Conservation (phyloP, 2,329 filamentous ascomycete species). For the Moelleriella libera region DNA sequence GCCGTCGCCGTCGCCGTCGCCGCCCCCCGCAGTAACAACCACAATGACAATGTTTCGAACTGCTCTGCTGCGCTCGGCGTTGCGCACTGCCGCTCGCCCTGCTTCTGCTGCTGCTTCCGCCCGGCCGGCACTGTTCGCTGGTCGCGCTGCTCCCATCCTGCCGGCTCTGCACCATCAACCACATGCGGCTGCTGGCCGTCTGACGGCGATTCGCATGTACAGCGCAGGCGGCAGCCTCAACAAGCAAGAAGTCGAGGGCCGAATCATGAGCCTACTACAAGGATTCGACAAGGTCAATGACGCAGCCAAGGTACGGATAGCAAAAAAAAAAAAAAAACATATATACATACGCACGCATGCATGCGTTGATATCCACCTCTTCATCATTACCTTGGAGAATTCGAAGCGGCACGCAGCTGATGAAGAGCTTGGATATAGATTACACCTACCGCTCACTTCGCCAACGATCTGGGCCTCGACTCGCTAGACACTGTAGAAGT, state of each 20-base stretch:
- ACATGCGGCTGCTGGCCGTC: too few relatives aligned
- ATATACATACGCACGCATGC: not conserved
- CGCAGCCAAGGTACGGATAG: constrained; percentile 40
- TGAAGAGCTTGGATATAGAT: constrained; percentile 41
- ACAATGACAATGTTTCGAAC: constrained; percentile 65
- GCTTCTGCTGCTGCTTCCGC: not conserved
- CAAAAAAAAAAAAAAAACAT: too few relatives aligned
- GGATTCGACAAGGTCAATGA: constrained; percentile 93
- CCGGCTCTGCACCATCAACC: constrained; percentile 24
- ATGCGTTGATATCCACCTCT: not conserved
- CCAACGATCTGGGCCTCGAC: constrained; percentile 93
- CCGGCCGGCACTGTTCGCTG: constrained; percentile 24
- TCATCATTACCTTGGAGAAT: not conserved
- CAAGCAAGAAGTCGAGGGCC: constrained; percentile 75
- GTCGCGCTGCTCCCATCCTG: constrained; percentile 35
- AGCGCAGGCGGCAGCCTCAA: constrained; percentile 66
- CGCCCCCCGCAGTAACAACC: too few relatives aligned
- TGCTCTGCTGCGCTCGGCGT: constrained; percentile 64
- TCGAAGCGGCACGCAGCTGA: not conserved
- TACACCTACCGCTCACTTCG: constrained; percentile 72
- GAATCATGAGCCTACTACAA: constrained; percentile 84
- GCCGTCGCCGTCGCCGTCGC: too few relatives aligned
- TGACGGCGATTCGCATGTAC: constrained; percentile 55
- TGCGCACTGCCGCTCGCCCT: constrained; percentile 28
- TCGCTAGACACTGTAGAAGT: constrained; percentile 98